Conservation (phyloP, 1,139 yeast species). For the Pichia sp. region DNA sequence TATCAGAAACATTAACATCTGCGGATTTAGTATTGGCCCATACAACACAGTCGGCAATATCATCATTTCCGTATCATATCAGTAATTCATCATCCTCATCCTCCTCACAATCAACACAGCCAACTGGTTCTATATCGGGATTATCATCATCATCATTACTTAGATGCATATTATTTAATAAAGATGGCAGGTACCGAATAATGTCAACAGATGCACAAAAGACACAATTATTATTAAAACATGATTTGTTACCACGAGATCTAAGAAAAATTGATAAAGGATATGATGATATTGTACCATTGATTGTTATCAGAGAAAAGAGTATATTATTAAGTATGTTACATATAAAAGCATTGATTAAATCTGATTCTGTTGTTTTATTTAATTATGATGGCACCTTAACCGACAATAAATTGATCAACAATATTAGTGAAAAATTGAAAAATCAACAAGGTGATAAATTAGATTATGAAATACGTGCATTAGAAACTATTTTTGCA, state of each 20-base stretch:
- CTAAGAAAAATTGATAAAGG: constrained; percentile 84
- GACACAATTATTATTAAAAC: constrained; percentile 65
- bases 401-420: constrained; percentile 65
- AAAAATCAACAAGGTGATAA: constrained; percentile 29
- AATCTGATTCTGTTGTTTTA: constrained; percentile 71
- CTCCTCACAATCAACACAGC: not conserved
- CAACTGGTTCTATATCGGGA: not conserved
- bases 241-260: constrained; percentile 76
- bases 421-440: constrained; percentile 77
- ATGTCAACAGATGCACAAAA: constrained; percentile 76
- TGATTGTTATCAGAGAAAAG: constrained; percentile 69
- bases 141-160: constrained; percentile 15
- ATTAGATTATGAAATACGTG: constrained; percentile 72
- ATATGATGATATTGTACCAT: constrained; percentile 81
- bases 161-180: constrained; percentile 74
- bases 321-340: constrained; percentile 75
- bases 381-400: constrained; percentile 65
- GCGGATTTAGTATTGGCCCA: constrained; percentile 12
- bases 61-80: constrained; percentile 6
- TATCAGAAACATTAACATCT: constrained; percentile 7
- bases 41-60: constrained; percentile 8
- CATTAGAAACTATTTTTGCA: constrained; percentile 79
- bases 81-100: not conserved
- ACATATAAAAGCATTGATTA: constrained; percentile 82
- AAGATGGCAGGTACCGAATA: constrained; percentile 61